Evolutionary conservation across 164 flowering plant species (phyloP), one percentile per base, ranked within the genome.

Genomic region (Sedum album): DNA sequence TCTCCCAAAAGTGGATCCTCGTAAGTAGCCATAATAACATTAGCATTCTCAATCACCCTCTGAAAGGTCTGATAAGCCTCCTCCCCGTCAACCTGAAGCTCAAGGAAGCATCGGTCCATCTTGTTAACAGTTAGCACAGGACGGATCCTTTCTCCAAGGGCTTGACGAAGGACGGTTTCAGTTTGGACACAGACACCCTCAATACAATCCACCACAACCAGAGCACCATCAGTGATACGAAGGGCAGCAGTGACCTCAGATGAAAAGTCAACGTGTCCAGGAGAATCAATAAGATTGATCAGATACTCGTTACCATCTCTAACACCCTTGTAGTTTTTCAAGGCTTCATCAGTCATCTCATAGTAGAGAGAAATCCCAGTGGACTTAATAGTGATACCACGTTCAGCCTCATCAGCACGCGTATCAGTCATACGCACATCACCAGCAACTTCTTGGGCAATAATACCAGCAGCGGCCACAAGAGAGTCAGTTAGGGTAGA

Each of bases 1-100:
- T 55, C 61, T 26, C 61, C 31, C n/a, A 55, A 21, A 26, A 55
- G 61, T 1, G 61, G 61, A 55, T 55, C 61, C 61, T 55, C 61
- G 17, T 25, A 55, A 15, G 31, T 55, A 1, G 61, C 55, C 55
- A 49, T 49, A 10, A 18, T 49, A 8, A 55, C 61, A 55, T 55
- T 55, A 25, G 61, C 61, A 55, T 55, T 55, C 61, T 55, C 61
- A 26, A 55, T 55, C 8, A 55, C 61, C 26, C 61, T 9, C 6
- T 55, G 61, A 6, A 26, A 55, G 13, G 61, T 26, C 61, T 55
- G 31, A 13, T 55, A 55, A 11, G 61, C 61, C n/a, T 55, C 31
- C 31, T 55, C 61, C 15, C 31, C 61, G 7, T 55, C 61, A 26
- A 55, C 61, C 31, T 55, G 61, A 14, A 55, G 61, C 61, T 55